Conservation (phyloP, 2,329 filamentous ascomycete species). For the Helotiales sp. region DNA sequence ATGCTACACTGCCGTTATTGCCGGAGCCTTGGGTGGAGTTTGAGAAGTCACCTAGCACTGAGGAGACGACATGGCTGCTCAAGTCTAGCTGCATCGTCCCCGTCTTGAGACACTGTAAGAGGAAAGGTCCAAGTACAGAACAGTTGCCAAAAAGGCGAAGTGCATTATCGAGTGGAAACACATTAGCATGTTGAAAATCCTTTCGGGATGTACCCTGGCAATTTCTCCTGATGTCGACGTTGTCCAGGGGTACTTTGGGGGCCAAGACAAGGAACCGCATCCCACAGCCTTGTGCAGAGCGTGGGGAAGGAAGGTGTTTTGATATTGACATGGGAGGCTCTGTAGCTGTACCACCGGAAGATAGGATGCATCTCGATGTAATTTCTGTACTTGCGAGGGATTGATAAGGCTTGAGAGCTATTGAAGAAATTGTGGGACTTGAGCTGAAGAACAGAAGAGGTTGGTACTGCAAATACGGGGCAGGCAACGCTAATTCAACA, state of each 20-base stretch:
- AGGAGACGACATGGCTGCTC: background rate
- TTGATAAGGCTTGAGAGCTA: background rate
- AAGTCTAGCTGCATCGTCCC: background rate
- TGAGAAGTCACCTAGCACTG: background rate
- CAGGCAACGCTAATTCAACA: no score
- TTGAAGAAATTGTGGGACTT: no score
- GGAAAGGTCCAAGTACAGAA: background rate
- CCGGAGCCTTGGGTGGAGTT: no score
- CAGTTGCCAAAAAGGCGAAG: background rate
- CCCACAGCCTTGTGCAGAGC: slow-evolving; percentile 4
- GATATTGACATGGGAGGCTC: background rate
- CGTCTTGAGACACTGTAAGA: no score
- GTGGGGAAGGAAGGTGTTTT: background rate
- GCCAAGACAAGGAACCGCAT: background rate
- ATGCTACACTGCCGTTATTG: background rate
- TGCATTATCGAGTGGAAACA: background rate
- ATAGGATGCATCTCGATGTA: background rate
- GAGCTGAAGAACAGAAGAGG: no score
- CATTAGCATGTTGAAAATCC: background rate
- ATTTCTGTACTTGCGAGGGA: background rate
- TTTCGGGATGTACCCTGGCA: background rate
- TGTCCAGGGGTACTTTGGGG: background rate
- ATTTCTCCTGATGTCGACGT: background rate
- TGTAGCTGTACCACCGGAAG: background rate
- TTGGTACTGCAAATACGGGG: no score